These are phyloP conservation scores for Medicago truncatula DNA, from an alignment of 306 rosid species.

Conservation along the genomic window MtrunA17r5.0-ANR NC_053048.1:50751501-50752000, in stretches of 20 bases:
- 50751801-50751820: constrained; percentile 59
- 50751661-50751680: constrained; percentile 7
- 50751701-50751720: neutral
- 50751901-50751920: constrained; percentile 72
- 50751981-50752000: constrained; percentile 28
- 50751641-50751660: neutral
- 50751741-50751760: constrained; percentile 31
- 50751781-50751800: constrained; percentile 44
- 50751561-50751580: neutral
- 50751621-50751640: constrained; percentile 20
- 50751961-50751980: constrained; percentile 47
- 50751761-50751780: constrained; percentile 54
- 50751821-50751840: constrained; percentile 64
- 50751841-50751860: constrained; percentile 72
- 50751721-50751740: neutral
- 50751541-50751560: neutral
- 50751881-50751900: constrained; percentile 59
- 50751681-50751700: constrained; percentile 16
- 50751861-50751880: constrained; percentile 58
- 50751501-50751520: neutral
- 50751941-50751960: constrained; percentile 67
- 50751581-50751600: constrained; percentile 1
- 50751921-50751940: constrained; percentile 74
- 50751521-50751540: neutral
- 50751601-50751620: constrained; percentile 2